Evolutionary conservation across 257 asterid genomes (phyloP).

Genomic region (Gentiana macrophylla): DNA sequence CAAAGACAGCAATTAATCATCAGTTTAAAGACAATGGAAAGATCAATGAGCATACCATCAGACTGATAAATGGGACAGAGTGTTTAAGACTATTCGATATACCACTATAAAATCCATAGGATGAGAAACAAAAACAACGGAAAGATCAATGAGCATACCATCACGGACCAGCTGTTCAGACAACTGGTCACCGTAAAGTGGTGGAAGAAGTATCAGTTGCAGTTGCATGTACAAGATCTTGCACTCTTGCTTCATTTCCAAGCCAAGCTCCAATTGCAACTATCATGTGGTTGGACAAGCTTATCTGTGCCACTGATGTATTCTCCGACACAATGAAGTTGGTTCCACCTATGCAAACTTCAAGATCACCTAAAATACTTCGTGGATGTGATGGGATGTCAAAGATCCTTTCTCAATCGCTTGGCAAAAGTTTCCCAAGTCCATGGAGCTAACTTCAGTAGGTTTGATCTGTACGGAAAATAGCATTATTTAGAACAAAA

Average conservation of each 20-base stretch:
- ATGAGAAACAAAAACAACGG: background rate
- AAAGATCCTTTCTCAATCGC: constrained; percentile 60
- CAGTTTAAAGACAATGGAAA: too few relatives aligned
- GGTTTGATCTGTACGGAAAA: constrained; percentile 63
- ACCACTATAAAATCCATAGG: too few relatives aligned
- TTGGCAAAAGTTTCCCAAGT: constrained; percentile 58
- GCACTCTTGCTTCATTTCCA: constrained; percentile 71
- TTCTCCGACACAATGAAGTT: constrained; percentile 41
- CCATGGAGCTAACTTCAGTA: constrained; percentile 63
- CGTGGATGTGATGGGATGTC: constrained; percentile 50
- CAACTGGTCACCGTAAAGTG: constrained; percentile 51
- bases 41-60: too few relatives aligned
- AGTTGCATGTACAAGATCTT: constrained; percentile 30
- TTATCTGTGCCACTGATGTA: constrained; percentile 55
- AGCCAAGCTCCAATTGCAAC: constrained; percentile 63
- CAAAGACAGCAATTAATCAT: background rate
- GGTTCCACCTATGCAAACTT: constrained; percentile 68
- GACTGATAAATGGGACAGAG: too few relatives aligned
- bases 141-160: constrained; percentile 36
- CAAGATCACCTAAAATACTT: constrained; percentile 61
- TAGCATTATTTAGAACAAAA: constrained; percentile 4
- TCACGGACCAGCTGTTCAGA: constrained; percentile 88
- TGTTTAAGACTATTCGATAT: too few relatives aligned
- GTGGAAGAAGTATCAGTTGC: constrained; percentile 32
- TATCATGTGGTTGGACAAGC: constrained; percentile 64